Base-by-base conservation (phyloP, 345 rosid species). In the Linum tenue region DNA sequence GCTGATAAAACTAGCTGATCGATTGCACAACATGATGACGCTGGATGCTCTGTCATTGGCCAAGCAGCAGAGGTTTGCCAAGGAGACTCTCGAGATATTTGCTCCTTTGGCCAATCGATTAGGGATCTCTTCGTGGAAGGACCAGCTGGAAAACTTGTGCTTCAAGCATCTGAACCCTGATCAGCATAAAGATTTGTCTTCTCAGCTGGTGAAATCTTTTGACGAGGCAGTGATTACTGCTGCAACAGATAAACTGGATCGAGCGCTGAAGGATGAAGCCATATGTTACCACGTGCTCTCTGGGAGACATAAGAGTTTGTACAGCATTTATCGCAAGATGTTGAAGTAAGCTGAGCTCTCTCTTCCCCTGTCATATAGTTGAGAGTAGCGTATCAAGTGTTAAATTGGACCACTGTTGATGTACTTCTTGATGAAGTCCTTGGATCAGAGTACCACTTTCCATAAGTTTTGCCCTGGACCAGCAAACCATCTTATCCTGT, bases 21-120 rank as follows among this genome's bases (percentile, higher is more conserved):
- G 99, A 38, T 78, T 94, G 66, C 99, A 94, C 75, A 94, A 94
- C 73, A 94, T 94, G 99, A 77, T 72, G 81, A 94, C 99, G 1
- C 83, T 94, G 3, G 88, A 86, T 62, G 96, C 96, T 3, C 69
- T 94, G 79, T 80, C 92, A 70, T 72, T 67, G 48, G 63, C 68
- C 76, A 94, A 94, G 84, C 99, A 86, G 69, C 88, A 88, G 73
- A 82, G 96, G 59, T 86, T 94, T 78, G 95, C 99, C 2, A 90
- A 85, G 84, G 99, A 94, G 82, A 94, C 99, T 7, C 67, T 86
- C 67, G 95, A 94, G 73, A 94, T 94, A 70, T 94, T 90, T 65
- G 88, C 79, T 4, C 99, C 99, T 7, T 74, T 94, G 82, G 95
- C 96, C 67, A 88, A 90, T 59, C 88, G 99, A 0, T 69, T 88